Conservation (phyloP, 805 yeast genomes). For the Cephaloascus albidus region DNA sequence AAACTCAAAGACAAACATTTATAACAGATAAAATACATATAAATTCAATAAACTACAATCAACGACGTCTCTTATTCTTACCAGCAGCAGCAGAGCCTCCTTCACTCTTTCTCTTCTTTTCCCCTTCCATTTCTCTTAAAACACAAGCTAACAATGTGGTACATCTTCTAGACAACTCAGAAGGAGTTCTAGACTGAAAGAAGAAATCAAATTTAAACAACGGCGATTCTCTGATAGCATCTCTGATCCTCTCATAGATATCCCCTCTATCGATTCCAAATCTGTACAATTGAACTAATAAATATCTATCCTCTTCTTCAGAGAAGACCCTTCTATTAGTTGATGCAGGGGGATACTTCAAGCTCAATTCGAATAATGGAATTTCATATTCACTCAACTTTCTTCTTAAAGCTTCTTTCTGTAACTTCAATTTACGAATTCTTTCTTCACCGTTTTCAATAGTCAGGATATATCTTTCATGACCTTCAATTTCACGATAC, state of each 20-base stretch:
- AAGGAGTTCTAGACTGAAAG: constrained; percentile 67
- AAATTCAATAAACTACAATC: too few species aligned
- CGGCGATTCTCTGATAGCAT: constrained; percentile 63
- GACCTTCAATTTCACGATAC: constrained; percentile 75
- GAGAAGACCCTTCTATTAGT: constrained; percentile 56
- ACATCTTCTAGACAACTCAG: constrained; percentile 77
- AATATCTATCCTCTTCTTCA: constrained; percentile 86
- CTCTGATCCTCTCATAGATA: constrained; percentile 69
- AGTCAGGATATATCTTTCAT: constrained; percentile 70
- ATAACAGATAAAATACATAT: too few species aligned
- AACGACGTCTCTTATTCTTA: too few species aligned
- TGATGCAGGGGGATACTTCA: constrained; percentile 59
- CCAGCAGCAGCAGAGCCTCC: too few species aligned
- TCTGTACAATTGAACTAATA: constrained; percentile 69
- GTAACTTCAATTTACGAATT: constrained; percentile 51
- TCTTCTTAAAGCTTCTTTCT: constrained; percentile 69
- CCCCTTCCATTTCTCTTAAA: constrained; percentile 41
- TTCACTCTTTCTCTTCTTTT: not conserved
- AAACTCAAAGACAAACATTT: too few species aligned
- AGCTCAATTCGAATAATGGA: constrained; percentile 71
- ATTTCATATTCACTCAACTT: constrained; percentile 62
- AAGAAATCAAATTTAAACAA: constrained; percentile 84
- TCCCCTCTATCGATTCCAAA: constrained; percentile 76
- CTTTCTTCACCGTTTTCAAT: constrained; percentile 89
- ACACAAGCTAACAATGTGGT: constrained; percentile 68